These are phyloP conservation scores for Phaeosphaeria sp. DNA, from an alignment of 2,329 filamentous ascomycete species.

Conservation along the genomic window DNA sequence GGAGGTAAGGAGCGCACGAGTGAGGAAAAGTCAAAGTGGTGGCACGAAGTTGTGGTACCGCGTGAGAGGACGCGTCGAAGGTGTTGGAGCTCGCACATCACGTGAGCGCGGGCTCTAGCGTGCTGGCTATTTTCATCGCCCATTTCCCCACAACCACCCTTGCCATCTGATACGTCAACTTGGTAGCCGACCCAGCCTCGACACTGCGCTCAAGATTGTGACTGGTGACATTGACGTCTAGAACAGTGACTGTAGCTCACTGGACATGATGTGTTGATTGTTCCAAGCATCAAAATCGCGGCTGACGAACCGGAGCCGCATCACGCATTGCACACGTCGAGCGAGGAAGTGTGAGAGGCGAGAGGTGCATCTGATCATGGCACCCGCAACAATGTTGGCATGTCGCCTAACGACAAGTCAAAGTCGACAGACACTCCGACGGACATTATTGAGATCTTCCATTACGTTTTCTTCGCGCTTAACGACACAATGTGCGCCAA, in stretches of 20 bases:
- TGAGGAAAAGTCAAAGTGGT: neutral
- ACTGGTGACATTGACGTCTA: neutral
- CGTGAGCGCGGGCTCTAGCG: conserved; percentile 20
- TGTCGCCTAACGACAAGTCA: neutral
- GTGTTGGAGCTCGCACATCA: conserved; percentile 10
- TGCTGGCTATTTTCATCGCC: conserved; percentile 5
- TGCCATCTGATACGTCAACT: neutral
- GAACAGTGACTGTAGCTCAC: neutral
- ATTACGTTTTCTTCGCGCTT: neutral
- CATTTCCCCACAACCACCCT: neutral
- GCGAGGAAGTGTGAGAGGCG: neutral
- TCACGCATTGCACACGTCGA: neutral
- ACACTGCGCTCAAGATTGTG: neutral
- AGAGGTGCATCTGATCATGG: neutral
- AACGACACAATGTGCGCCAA: neutral
- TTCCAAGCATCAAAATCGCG: neutral
- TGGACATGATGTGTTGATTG: neutral
- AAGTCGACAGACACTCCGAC: neutral
- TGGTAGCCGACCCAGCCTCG: neutral
- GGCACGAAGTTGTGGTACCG: neutral
- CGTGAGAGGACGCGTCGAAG: neutral
- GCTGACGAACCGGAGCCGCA: neutral
- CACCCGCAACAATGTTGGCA: neutral
- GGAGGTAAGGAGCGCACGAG: neutral
- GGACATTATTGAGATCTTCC: neutral